A percentile compares a stretch with the other conserved stretches of the same genome.
phyloP scores from a whole-genome alignment of 306 rosid species.

The Fragaria iinumae region DNA sequence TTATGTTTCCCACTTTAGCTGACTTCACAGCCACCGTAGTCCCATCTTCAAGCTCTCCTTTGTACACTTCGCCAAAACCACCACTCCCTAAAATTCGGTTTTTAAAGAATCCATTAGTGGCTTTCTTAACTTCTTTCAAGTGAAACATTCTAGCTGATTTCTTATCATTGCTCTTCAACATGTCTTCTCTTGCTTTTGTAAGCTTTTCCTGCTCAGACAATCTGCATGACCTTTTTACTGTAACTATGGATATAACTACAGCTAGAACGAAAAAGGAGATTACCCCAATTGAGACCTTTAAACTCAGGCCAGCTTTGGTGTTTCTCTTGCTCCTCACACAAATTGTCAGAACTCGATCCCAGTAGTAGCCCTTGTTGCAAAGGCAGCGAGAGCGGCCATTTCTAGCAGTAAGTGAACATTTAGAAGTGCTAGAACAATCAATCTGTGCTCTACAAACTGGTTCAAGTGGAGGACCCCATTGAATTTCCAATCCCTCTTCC shows the following conservation, averaged over 20 bases:
- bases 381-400: slow-evolving; percentile 46
- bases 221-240: slow-evolving; percentile 37
- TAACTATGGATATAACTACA: slow-evolving; percentile 33
- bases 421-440: slow-evolving; percentile 61
- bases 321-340: slow-evolving; percentile 51
- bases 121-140: slow-evolving; percentile 78
- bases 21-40: slow-evolving; percentile 79
- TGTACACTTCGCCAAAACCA: slow-evolving; percentile 91
- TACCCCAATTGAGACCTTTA: slow-evolving; percentile 44
- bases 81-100: slow-evolving; percentile 75
- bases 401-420: slow-evolving; percentile 39
- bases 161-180: slow-evolving; percentile 49
- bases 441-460: slow-evolving; percentile 60
- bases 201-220: slow-evolving; percentile 37
- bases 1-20: slow-evolving; percentile 82
- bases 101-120: slow-evolving; percentile 66
- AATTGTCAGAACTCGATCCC: slow-evolving; percentile 59
- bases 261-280: slow-evolving; percentile 48
- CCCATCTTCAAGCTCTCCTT: slow-evolving; percentile 78
- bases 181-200: slow-evolving; percentile 57
- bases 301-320: slow-evolving; percentile 36
- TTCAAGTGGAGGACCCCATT: slow-evolving; percentile 76
- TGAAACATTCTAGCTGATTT: slow-evolving; percentile 62
- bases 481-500: slow-evolving; percentile 93
- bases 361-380: slow-evolving; percentile 55